These are phyloP conservation scores for Cylindricascospora bacillispora DNA, from an alignment of 1,139 yeast genomes.

Conservation along the genomic window DNA sequence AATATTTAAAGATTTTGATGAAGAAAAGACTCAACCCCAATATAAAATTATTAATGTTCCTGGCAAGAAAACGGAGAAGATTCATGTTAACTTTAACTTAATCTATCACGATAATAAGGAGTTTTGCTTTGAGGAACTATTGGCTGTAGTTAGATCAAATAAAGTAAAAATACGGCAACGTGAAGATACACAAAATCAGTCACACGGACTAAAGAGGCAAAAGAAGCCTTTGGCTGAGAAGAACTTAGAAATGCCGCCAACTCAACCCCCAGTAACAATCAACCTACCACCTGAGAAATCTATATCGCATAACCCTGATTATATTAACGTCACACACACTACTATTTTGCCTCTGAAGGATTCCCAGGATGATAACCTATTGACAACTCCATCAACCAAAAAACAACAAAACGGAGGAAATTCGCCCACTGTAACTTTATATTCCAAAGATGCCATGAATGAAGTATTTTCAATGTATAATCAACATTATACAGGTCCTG, in stretches of 20 bases:
- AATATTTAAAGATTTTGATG: background rate
- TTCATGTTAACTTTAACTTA: conserved; percentile 48
- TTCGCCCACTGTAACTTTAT: conserved; percentile 71
- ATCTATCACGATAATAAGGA: conserved; percentile 41
- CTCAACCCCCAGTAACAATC: conserved; percentile 2
- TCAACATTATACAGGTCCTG: conserved; percentile 26
- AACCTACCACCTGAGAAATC: conserved; percentile 4
- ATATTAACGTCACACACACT: conserved; percentile 9
- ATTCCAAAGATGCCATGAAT: conserved; percentile 61
- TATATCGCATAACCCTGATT: conserved; percentile 1
- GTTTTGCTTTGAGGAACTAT: conserved; percentile 45
- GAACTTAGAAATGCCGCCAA: conserved; percentile 2
- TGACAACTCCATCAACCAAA: too few species aligned
- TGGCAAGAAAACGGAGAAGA: conserved; percentile 52
- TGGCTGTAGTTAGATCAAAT: conserved; percentile 30
- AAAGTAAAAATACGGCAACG: background rate
- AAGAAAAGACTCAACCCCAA: background rate
- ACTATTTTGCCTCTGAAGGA: conserved; percentile 22
- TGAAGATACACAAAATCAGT: background rate
- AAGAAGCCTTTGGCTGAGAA: conserved; percentile 1
- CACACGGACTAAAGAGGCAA: background rate
- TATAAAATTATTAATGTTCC: conserved; percentile 35
- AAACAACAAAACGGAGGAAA: conserved; percentile 25
- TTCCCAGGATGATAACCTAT: conserved; percentile 5
- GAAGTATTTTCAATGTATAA: conserved; percentile 73